Base-by-base conservation (phyloP, 371 early-diverging fungal species). In the Zopfochytrium polystomum region DNA sequence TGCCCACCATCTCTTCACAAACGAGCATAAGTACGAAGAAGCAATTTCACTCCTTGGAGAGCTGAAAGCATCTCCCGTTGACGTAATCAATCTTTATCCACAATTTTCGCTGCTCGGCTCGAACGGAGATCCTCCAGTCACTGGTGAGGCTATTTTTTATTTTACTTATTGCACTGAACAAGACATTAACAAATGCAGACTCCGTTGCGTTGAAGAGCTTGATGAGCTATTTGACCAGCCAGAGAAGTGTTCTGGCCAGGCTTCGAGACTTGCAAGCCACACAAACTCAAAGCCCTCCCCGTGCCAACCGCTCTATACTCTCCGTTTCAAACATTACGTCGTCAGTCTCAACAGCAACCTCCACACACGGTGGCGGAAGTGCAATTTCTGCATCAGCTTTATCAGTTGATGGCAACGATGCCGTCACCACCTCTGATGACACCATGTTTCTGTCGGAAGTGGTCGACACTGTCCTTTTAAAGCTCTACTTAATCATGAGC, bases 401-500 rank as follows among this genome's bases (percentile, higher is more conserved):
- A 15, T 60, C 52, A 42, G 18, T 26, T 6, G 60, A 52, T 0
- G 22, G 27, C 20, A 52, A 60, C 29, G 43, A 60, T 49, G 60
- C 52, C 3, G 60, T 60, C 26, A 20, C 38, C 32, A 63, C 48
- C 38, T 56, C 58, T 1, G 76, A 78, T 3, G 83, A 85, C 30
- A 68, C 73, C 13, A 43, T 69, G 0, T 73, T 71, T 20, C 60
- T 90, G 60, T 81, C 88, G 1, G 78, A 85, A 47, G 66, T 92
- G n/a, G 90, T 95, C 1, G 97, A 96, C 60, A 95, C 95, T 0
- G 85, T 92, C 0, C 69, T 96, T 44, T 73, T 96, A 23, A 91
- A 90, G 66, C 84, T 89, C 0, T 95, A 92, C 66, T 74, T 93
- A 72, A 75, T 81, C 56, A 81, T 83, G 23, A 89, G 89, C 47